Evolutionary conservation across 2,329 filamentous ascomycete species (phyloP).

Genomic region (Colletotrichum somersetense): DNA sequence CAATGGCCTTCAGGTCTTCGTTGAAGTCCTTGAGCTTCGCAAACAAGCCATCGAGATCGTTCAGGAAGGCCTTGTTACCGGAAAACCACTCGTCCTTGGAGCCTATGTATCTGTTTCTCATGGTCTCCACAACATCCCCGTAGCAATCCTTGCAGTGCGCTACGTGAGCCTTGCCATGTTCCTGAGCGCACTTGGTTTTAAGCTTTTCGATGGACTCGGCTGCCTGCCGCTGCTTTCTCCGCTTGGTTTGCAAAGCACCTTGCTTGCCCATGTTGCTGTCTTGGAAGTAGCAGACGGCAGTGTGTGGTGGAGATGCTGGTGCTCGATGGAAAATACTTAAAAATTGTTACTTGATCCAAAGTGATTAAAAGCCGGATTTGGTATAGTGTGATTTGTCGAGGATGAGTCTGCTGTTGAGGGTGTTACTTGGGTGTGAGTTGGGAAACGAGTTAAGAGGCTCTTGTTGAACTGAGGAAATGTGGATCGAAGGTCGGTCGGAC

Average conservation of each 20-base stretch:
- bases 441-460: conserved; percentile 6
- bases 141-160: conserved; percentile 64
- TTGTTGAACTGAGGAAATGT: conserved; percentile 20
- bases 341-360: neutral
- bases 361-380: too few relatives aligned
- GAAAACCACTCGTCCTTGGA: conserved; percentile 64
- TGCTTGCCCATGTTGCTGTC: conserved; percentile 5
- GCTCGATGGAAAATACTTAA: too few relatives aligned
- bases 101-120: conserved; percentile 57
- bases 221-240: conserved; percentile 23
- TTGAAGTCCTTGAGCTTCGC: conserved; percentile 60
- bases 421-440: neutral
- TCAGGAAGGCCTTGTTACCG: conserved; percentile 61
- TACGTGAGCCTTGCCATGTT: conserved; percentile 58
- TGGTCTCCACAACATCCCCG: conserved; percentile 59
- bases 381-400: too few relatives aligned
- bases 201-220: conserved; percentile 58
- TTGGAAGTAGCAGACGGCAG: neutral
- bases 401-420: neutral
- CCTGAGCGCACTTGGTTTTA: conserved; percentile 56
- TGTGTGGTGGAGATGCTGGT: neutral
- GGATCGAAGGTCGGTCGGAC: neutral
- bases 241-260: conserved; percentile 24
- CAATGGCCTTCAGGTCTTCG: conserved; percentile 59
- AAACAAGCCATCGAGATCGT: conserved; percentile 63